Percentiles rank a stretch among this genome's conserved stretches.
Evolutionary conservation across 2,329 filamentous ascomycete species (phyloP).

Genomic region (Cladosporium sp.): DNA sequence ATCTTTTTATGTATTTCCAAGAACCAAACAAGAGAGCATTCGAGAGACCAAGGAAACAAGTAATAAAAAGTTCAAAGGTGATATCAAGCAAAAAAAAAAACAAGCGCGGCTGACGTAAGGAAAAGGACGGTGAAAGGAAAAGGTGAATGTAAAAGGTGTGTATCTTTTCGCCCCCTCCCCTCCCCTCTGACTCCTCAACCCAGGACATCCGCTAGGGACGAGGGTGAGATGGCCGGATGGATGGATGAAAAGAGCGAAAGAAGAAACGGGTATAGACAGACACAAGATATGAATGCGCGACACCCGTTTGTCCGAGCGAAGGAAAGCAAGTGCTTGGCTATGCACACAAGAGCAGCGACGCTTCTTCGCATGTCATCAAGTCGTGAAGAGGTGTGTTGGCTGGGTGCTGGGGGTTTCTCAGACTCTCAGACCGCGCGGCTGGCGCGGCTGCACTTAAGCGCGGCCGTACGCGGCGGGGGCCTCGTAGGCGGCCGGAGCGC

Average conservation of each 20-base stretch:
- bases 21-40: no score
- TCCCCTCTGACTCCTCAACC: no score
- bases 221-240: no score
- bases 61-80: no score
- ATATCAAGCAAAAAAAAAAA: no score
- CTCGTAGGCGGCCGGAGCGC: constrained; percentile 1
- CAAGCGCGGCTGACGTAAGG: no score
- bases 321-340: constrained; percentile 9
- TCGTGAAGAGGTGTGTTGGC: constrained; percentile 7
- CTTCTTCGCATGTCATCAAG: constrained; percentile 12
- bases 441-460: not conserved
- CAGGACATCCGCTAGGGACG: no score
- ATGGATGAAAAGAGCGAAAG: not conserved
- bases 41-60: no score
- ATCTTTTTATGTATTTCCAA: no score
- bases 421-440: constrained; percentile 4
- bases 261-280: not conserved
- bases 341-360: constrained; percentile 11
- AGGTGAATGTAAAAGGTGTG: no score
- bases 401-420: constrained; percentile 4
- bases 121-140: no score
- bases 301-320: not conserved
- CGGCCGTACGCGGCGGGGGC: constrained; percentile 3
- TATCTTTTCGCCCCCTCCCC: no score
- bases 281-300: not conserved